These are phyloP conservation scores for Escovopsis sp. DNA, from an alignment of 2,329 filamentous ascomycete genomes.

Conservation along the genomic window DNA sequence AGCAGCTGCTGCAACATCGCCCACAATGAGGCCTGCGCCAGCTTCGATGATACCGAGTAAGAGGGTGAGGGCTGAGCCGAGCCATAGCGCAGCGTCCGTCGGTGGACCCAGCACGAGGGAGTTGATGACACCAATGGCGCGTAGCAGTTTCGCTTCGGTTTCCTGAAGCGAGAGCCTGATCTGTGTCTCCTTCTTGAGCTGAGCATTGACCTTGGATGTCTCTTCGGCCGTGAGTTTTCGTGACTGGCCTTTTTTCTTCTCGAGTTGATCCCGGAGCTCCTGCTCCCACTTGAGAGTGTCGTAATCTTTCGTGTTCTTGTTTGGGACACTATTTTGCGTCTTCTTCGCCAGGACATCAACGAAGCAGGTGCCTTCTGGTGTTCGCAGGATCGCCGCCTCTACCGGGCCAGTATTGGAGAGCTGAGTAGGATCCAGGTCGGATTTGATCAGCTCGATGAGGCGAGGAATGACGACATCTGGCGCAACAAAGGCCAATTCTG, in stretches of 20 bases:
- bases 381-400: conserved; percentile 86
- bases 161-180: conserved; percentile 61
- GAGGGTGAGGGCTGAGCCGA: conserved; percentile 62
- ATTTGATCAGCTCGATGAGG: conserved; percentile 57
- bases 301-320: conserved; percentile 90
- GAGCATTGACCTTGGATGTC: conserved; percentile 75
- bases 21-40: conserved; percentile 69
- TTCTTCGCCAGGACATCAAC: conserved; percentile 86
- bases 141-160: conserved; percentile 55
- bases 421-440: conserved; percentile 57
- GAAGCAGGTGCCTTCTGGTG: conserved; percentile 75
- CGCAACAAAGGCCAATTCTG: conserved; percentile 86
- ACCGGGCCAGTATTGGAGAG: conserved; percentile 64
- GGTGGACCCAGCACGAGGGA: conserved; percentile 75
- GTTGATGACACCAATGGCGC: conserved; percentile 75
- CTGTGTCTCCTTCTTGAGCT: conserved; percentile 70
- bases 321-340: conserved; percentile 49
- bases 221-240: conserved; percentile 89
- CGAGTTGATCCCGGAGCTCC: conserved; percentile 72
- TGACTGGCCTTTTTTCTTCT: conserved; percentile 82
- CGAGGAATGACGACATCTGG: conserved; percentile 66
- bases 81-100: conserved; percentile 81
- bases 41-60: conserved; percentile 63
- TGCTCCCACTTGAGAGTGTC: conserved; percentile 96
- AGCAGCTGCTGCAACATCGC: conserved; percentile 60